These are phyloP conservation scores for Perilla frutescens DNA, from an alignment of 257 asterid genomes.

Conservation along the genomic window DNA sequence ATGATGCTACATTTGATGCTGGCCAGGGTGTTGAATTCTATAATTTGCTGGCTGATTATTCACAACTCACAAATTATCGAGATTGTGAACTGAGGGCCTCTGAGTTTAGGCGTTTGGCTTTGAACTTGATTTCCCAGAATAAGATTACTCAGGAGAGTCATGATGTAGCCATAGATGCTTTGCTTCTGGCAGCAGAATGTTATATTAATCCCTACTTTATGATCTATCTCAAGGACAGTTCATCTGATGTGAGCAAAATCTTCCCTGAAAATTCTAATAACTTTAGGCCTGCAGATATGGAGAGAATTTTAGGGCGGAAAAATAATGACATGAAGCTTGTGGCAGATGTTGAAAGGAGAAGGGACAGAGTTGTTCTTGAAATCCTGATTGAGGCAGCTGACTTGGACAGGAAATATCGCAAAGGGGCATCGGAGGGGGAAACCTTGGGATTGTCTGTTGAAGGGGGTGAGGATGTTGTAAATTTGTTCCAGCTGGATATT, in stretches of 20 bases:
- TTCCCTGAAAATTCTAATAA: slow-evolving; percentile 42
- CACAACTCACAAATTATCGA: slow-evolving; percentile 73
- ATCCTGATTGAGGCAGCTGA: slow-evolving; percentile 92
- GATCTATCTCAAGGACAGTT: slow-evolving; percentile 55
- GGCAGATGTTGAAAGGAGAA: slow-evolving; percentile 83
- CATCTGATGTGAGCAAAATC: slow-evolving; percentile 46
- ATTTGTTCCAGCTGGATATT: slow-evolving; percentile 59
- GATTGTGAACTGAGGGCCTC: slow-evolving; percentile 92
- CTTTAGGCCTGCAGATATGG: slow-evolving; percentile 55
- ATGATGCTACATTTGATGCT: slow-evolving; percentile 37
- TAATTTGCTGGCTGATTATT: slow-evolving; percentile 72
- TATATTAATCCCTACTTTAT: slow-evolving; percentile 84
- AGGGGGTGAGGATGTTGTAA: slow-evolving; percentile 56
- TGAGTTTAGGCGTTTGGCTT: slow-evolving; percentile 87
- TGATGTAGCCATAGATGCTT: slow-evolving; percentile 79
- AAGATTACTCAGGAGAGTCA: slow-evolving; percentile 74
- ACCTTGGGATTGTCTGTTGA: slow-evolving; percentile 47
- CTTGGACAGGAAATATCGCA: slow-evolving; percentile 65
- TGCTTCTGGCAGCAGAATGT: slow-evolving; percentile 97
- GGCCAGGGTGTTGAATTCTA: slow-evolving; percentile 50
- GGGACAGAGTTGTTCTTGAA: slow-evolving; percentile 93
- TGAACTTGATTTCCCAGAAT: slow-evolving; percentile 72
- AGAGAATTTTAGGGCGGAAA: slow-evolving; percentile 47
- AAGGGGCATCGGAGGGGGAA: slow-evolving; percentile 48
- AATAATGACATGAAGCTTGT: slow-evolving; percentile 65